Conservation (phyloP, 2,329 filamentous ascomycete species). For the Exophiala spinifera region DNA sequence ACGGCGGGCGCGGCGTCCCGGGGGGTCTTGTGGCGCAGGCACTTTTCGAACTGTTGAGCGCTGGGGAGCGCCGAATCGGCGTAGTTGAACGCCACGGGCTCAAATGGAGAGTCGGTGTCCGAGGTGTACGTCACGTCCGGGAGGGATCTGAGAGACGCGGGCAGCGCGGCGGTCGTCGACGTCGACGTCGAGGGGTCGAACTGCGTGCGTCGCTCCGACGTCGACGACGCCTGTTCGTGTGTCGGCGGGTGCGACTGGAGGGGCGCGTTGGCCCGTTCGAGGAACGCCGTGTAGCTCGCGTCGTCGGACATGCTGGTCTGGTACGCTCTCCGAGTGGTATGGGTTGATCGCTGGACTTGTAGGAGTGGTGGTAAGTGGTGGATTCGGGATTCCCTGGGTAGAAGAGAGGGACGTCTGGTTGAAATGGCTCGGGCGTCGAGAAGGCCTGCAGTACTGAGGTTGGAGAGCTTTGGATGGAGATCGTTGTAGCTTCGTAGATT, state of each 20-base stretch:
- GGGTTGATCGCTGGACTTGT: no score
- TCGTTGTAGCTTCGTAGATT: no score
- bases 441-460: no score
- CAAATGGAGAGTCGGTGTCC: conserved; percentile 83
- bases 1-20: conserved; percentile 44
- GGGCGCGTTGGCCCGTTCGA: conserved; percentile 82
- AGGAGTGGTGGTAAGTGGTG: no score
- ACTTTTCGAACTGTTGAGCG: conserved; percentile 65
- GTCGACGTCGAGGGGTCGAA: conserved; percentile 22
- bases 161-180: conserved; percentile 32
- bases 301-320: conserved; percentile 55
- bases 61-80: conserved; percentile 37
- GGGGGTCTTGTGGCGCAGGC: conserved; percentile 55
- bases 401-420: no score
- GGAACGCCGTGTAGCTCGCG: conserved; percentile 77
- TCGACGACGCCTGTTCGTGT: conserved; percentile 22
- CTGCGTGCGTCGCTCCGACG: conserved; percentile 21
- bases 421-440: no score
- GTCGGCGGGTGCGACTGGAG: conserved; percentile 32
- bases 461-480: no score
- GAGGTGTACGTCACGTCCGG: conserved; percentile 56
- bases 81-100: conserved; percentile 68
- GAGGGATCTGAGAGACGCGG: conserved; percentile 55
- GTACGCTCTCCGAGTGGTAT: background rate
- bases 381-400: no score